Evolutionary conservation across 371 early-diverging fungal genomes (phyloP).

Genomic region (Chytridium lagenaria): DNA sequence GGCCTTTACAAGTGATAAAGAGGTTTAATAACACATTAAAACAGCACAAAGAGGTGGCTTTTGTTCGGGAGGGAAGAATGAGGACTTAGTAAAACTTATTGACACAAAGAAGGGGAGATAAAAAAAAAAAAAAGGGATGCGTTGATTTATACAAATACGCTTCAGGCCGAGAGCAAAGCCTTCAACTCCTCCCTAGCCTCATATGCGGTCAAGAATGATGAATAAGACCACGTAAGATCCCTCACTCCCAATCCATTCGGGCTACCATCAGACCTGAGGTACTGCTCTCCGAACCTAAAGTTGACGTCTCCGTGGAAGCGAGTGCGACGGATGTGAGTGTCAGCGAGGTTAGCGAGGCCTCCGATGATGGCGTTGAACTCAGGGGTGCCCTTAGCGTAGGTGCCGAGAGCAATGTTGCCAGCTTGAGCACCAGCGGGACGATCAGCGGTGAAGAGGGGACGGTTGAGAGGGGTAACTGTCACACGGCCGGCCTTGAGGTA

Average conservation of each 20-base stretch:
- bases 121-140: too few species aligned
- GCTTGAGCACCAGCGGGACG: not conserved
- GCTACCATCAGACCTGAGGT: conserved; percentile 62
- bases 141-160: too few species aligned
- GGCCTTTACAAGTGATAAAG: too few species aligned
- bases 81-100: too few species aligned
- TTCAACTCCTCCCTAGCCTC: conserved; percentile 1
- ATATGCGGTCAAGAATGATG: conserved; percentile 62
- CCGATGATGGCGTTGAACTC: conserved; percentile 13
- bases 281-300: conserved; percentile 71
- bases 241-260: conserved; percentile 61
- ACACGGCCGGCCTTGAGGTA: not conserved
- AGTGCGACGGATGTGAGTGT: conserved; percentile 64
- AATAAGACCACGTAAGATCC: conserved; percentile 81
- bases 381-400: conserved; percentile 32
- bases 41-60: too few species aligned
- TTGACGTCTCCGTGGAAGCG: conserved; percentile 56
- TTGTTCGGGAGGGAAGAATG: too few species aligned
- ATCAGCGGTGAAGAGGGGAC: conserved; percentile 3
- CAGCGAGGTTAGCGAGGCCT: conserved; percentile 48
- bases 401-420: conserved; percentile 23
- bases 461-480: conserved; percentile 7
- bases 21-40: too few species aligned
- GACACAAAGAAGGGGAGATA: too few species aligned
- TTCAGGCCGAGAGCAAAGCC: too few species aligned